phyloP scores from a whole-genome alignment of 176 grass and related monocot genomes.

The Aegilops longissima region DNA sequence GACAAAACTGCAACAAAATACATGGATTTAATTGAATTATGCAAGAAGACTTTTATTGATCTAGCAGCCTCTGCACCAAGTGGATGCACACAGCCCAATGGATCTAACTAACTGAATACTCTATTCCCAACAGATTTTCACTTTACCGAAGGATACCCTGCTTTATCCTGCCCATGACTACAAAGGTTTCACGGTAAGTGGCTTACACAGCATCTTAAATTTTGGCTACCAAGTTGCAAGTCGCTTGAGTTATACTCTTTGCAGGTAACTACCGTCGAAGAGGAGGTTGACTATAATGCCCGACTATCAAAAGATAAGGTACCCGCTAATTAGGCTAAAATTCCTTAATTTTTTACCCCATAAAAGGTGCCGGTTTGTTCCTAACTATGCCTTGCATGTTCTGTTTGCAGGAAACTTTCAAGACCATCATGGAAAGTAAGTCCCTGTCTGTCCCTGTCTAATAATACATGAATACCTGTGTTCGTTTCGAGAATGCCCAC shows the following conservation, averaged over 20 bases:
- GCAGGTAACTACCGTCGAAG: conserved; percentile 88
- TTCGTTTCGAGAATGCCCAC: neutral
- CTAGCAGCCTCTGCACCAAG: neutral
- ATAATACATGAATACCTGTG: neutral
- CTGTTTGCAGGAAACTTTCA: conserved; percentile 75
- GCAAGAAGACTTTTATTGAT: neutral
- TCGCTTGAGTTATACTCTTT: conserved; percentile 30
- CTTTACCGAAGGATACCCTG: conserved; percentile 79
- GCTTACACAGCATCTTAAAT: neutral
- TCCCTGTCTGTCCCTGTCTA: neutral
- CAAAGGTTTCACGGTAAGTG: conserved; percentile 88
- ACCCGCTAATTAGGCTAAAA: conserved; percentile 14
- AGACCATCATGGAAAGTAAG: conserved; percentile 90
- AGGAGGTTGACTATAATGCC: conserved; percentile 79
- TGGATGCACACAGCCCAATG: neutral
- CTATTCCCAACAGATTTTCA: conserved; percentile 67
- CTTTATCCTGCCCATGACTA: conserved; percentile 97
- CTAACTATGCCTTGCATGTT: conserved; percentile 15
- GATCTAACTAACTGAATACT: conserved; percentile 8
- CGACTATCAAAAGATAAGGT: conserved; percentile 91
- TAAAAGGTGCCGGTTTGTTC: neutral
- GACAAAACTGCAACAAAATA: neutral
- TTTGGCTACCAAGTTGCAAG: neutral
- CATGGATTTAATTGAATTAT: neutral
- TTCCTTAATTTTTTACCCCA: neutral